phyloP scores from a whole-genome alignment of 2,329 filamentous ascomycete species.

The Talaromyces islandicus region DNA sequence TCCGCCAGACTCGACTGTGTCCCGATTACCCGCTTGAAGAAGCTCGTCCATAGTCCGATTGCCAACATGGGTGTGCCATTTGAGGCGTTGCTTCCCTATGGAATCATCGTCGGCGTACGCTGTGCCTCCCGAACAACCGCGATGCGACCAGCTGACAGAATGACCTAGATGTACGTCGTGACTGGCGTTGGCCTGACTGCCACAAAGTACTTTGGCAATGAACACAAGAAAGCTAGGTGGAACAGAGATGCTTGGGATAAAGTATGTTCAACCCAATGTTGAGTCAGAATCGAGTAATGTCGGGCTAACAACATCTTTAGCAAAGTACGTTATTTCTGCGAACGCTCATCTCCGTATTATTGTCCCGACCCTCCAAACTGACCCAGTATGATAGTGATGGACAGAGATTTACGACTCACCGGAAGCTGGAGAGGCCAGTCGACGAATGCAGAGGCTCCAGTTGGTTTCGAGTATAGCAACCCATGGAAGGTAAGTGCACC shows the following conservation, averaged over 20 bases:
- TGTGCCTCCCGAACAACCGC: slow-evolving; percentile 6
- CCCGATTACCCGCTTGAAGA: neutral
- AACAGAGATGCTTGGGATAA: slow-evolving; percentile 60
- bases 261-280: slow-evolving; percentile 38
- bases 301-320: slow-evolving; percentile 40
- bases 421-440: slow-evolving; percentile 57
- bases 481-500: slow-evolving; percentile 55
- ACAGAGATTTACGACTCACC: slow-evolving; percentile 58
- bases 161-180: slow-evolving; percentile 53
- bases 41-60: neutral
- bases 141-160: slow-evolving; percentile 10
- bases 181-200: slow-evolving; percentile 53
- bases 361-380: neutral
- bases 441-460: slow-evolving; percentile 52
- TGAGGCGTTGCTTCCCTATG: slow-evolving; percentile 60
- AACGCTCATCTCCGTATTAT: neutral
- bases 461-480: slow-evolving; percentile 62
- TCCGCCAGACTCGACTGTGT: neutral
- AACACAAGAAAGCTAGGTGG: slow-evolving; percentile 56
- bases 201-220: slow-evolving; percentile 56
- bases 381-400: slow-evolving; percentile 51
- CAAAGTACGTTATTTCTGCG: slow-evolving; percentile 44
- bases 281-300: slow-evolving; percentile 7
- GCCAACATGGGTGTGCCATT: slow-evolving; percentile 59
- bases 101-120: slow-evolving; percentile 56